Evolutionary conservation across 1,284 basidiomycete genomes (phyloP), one percentile per base, ranked within the genome.

Genomic region (Wolfiporia cocos): DNA sequence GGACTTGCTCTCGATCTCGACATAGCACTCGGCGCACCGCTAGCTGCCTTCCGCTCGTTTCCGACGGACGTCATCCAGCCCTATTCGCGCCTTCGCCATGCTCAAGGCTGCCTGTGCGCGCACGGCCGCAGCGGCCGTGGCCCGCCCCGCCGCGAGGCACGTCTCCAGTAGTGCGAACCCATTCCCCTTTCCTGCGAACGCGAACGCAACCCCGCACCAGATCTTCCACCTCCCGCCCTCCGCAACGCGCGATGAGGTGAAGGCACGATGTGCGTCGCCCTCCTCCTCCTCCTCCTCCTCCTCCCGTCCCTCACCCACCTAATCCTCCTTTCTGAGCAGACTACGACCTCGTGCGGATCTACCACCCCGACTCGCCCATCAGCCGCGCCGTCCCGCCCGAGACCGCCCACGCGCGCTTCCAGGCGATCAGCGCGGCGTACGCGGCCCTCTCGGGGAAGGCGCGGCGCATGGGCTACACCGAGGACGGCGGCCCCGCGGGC

Each of bases 281-380:
- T 26, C 3, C 15, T 20, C 11, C 19, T 14, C 33, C 19, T 11
- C n/a, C 14, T 19, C 39, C 29, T 14, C 15, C 22, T 12, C 28
- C 18, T 18, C 17, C 12, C 24, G 14, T 31, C 22, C 26, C n/a
- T 39, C 10, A 9, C 6, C 11, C 18, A 19, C 11, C 30, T 18
- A 15, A 22, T 37, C 6, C 21, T 19, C 23, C 21, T 15, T 15
- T 6, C 7, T 15, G 4, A n/a, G n/a, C 48, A 86, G 82, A 86
- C 59, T 85, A 79, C 52, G 82, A 86, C 42, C 72, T 86, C 28
- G 82, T 86, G 29, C 71, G 78, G 26, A 64, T 73, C 21, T 81
- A 86, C 57, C 83, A 86, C 53, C 83, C 83, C 2, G 82, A 86
- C 55, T 81, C 82, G 1, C 64, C 69, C 0, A 56, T 71, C 21